Base-by-base conservation (phyloP, 495 filamentous ascomycete species). In the Chaetomium fimeti region DNA sequence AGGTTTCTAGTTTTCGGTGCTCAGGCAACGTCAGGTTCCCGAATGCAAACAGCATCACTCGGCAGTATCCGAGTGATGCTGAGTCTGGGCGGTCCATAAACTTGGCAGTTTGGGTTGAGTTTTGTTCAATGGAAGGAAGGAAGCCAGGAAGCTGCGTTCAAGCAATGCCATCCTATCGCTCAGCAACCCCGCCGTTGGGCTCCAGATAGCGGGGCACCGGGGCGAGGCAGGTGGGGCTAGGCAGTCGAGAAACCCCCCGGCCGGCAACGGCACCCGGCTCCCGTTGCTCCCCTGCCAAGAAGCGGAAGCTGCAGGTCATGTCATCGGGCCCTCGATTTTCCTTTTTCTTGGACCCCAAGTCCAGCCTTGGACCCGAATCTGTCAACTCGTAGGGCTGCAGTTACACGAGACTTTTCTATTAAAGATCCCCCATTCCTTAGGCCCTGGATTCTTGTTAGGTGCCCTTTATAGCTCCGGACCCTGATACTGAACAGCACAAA, bases 241-340 rank as follows among this genome's bases (percentile, higher is more conserved):
- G 47, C 20, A 49, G 20, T 25, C 27, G 48, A 27, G 22, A 27
- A 24, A 6, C 9, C 9, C 48, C 24, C 25, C 7, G 22, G 48
- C 22, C 48, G 48, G 48, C 48, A 52, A 8, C 9, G 56, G 38
- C 56, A 42, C 38, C n/a, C 12, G 32, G 32, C 18, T 32, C 53
- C 32, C 5, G 53, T 28, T 25, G 36, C 55, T 40, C 57, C 57
- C 57, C 57, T 59, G 57, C 57, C 57, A 59, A 59, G 57, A 29
- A 28, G 24, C 42, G 40, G 40, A 18, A 59, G 16, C 32, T 25
- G 25, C 20, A 32, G 45, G 51, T 57, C 8, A 11, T 13, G 18
- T 18, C 36, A 22, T 27, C 55, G 32, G 29, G 54, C 7, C 32
- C 29, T 52, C 49, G 25, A 52, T 52, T 27, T 52, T 28, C 49